These are phyloP conservation scores for Lophiostoma macrostomum DNA, from an alignment of 495 filamentous ascomycete genomes.

Conservation along the genomic window DNA sequence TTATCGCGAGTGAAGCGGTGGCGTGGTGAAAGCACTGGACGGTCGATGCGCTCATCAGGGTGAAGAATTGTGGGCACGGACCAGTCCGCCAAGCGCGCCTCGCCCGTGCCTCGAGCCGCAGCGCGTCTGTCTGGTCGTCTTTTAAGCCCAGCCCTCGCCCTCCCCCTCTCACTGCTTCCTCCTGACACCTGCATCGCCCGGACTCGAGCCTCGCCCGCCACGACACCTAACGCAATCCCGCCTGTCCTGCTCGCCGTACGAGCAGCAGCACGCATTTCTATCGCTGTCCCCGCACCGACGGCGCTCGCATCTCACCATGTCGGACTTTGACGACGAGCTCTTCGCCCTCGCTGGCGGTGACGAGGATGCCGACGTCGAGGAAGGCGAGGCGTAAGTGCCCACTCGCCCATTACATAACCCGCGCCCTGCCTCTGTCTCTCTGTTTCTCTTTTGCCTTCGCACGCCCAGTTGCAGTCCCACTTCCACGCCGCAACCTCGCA, in stretches of 20 bases:
- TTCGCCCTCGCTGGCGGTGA: conserved; percentile 78
- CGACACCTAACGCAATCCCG: no score
- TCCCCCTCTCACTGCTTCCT: neutral
- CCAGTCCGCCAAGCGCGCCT: no score
- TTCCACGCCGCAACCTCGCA: conserved; percentile 15
- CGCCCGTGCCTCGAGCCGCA: no score
- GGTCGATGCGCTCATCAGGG: no score
- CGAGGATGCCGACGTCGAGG: conserved; percentile 51
- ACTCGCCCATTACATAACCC: conserved; percentile 6
- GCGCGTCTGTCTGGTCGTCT: neutral
- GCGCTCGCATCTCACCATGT: conserved; percentile 12
- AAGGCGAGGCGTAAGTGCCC: conserved; percentile 78
- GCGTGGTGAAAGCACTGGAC: no score
- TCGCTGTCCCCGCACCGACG: neutral
- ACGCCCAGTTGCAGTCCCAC: neutral
- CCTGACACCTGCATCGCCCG: no score
- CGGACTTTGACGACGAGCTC: conserved; percentile 73
- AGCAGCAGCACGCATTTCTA: neutral
- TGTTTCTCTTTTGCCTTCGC: neutral
- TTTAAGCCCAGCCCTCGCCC: neutral
- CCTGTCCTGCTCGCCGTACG: no score
- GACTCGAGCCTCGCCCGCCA: no score
- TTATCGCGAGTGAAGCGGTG: no score
- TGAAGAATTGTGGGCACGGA: no score
- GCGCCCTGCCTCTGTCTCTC: neutral